Evolutionary conservation across 768 basidiomycete genomes (phyloP).

Genomic region (Amanita subjunquillea): DNA sequence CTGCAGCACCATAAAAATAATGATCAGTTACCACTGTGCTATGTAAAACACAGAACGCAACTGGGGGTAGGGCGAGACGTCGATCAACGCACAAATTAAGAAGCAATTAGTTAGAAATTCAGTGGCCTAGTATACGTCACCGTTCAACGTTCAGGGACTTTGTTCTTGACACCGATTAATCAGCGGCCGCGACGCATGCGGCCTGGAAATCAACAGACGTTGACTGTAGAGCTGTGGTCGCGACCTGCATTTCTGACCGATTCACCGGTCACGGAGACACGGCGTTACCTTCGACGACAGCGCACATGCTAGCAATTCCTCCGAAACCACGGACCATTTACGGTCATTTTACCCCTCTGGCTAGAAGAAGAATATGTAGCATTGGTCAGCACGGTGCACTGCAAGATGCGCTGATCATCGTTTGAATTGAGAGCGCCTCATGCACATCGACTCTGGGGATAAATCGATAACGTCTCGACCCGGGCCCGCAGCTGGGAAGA

Average conservation of each 20-base stretch:
- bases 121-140: background rate
- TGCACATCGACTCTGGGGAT: too few relatives aligned
- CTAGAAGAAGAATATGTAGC: background rate
- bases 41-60: background rate
- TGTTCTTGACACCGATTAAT: background rate
- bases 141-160: background rate
- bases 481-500: background rate
- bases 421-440: background rate
- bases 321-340: background rate
- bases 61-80: background rate
- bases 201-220: background rate
- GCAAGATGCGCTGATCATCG: background rate
- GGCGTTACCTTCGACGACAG: background rate
- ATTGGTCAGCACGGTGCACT: background rate
- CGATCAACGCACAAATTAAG: background rate
- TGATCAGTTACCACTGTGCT: conserved; percentile 1
- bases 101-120: background rate
- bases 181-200: background rate
- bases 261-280: background rate
- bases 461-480: background rate
- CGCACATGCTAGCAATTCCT: background rate
- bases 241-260: background rate
- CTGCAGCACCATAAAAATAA: background rate
- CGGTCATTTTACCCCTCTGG: too few relatives aligned
- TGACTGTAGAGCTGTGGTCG: background rate